Conservation (phyloP, 2,329 filamentous ascomycete species). For the Xylariaceae sp. region DNA sequence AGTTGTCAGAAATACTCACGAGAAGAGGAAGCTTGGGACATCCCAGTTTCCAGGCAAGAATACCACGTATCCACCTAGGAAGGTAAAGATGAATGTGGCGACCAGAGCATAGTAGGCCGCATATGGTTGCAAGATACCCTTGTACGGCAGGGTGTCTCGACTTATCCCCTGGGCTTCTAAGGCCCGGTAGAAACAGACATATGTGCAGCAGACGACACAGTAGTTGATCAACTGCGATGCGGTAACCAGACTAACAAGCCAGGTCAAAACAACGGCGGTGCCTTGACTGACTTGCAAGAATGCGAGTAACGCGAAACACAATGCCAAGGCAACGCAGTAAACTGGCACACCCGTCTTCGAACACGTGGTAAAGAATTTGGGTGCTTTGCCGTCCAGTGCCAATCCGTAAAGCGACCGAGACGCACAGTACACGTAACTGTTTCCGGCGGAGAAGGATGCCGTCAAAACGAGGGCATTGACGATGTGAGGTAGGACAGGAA, state of each 20-base stretch:
- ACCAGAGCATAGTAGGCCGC: constrained; percentile 61
- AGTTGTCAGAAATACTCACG: constrained; percentile 38
- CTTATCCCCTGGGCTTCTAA: constrained; percentile 63
- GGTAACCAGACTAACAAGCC: constrained; percentile 66
- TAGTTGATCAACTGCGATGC: constrained; percentile 73
- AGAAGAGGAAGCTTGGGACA: constrained; percentile 66
- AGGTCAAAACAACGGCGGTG: constrained; percentile 62
- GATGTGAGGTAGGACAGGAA: constrained; percentile 60
- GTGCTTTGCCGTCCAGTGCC: constrained; percentile 64
- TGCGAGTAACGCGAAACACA: constrained; percentile 63
- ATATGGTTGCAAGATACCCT: constrained; percentile 64
- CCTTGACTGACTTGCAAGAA: constrained; percentile 67
- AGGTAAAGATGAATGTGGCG: constrained; percentile 63
- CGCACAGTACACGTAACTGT: constrained; percentile 63
- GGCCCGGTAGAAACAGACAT: constrained; percentile 66
- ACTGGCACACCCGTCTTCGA: constrained; percentile 64
- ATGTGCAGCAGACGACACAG: constrained; percentile 63
- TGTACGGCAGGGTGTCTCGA: constrained; percentile 64
- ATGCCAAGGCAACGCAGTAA: constrained; percentile 62
- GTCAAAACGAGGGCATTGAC: constrained; percentile 69
- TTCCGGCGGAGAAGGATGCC: constrained; percentile 62
- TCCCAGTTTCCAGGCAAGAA: constrained; percentile 67
- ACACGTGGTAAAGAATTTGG: constrained; percentile 53
- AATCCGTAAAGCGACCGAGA: constrained; percentile 64
- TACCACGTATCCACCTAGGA: constrained; percentile 70